Evolutionary conservation across 768 basidiomycete species (phyloP).

Genomic region (Megacollybia marginata): DNA sequence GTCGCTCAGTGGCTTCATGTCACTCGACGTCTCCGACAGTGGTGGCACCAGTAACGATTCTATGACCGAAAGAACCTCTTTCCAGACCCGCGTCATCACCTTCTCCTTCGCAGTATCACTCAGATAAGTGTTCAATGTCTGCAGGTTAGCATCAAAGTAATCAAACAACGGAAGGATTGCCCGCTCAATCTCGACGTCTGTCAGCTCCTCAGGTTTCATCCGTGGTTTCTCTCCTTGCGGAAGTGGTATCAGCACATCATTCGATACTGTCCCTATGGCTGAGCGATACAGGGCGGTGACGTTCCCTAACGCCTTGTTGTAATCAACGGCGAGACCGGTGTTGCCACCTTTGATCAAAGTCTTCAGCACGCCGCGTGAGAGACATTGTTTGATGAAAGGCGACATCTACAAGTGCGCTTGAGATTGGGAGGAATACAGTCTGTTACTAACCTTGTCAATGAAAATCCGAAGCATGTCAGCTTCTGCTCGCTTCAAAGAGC

Average conservation of each 20-base stretch:
- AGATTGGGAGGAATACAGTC: neutral
- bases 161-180: slow-evolving; percentile 91
- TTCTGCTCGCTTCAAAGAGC: slow-evolving; percentile 87
- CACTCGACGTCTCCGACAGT: slow-evolving; percentile 74
- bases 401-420: slow-evolving; percentile 59
- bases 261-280: slow-evolving; percentile 57
- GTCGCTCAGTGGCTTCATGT: slow-evolving; percentile 88
- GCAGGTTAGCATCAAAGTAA: slow-evolving; percentile 91
- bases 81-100: slow-evolving; percentile 94
- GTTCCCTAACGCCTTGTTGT: slow-evolving; percentile 84
- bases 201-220: slow-evolving; percentile 71
- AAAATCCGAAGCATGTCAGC: slow-evolving; percentile 94
- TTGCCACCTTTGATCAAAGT: slow-evolving; percentile 60
- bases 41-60: slow-evolving; percentile 90
- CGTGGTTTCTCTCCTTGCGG: slow-evolving; percentile 71
- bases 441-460: slow-evolving; percentile 78
- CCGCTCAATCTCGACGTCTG: slow-evolving; percentile 90
- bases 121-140: slow-evolving; percentile 83
- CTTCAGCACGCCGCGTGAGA: slow-evolving; percentile 73
- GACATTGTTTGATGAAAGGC: slow-evolving; percentile 82
- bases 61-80: slow-evolving; percentile 82
- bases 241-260: slow-evolving; percentile 73
- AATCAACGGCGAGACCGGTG: slow-evolving; percentile 54
- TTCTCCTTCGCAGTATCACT: slow-evolving; percentile 80
- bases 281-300: slow-evolving; percentile 77